Conservation (phyloP, 176 grass and related monocot genomes). For the Phyllostachys edulis region DNA sequence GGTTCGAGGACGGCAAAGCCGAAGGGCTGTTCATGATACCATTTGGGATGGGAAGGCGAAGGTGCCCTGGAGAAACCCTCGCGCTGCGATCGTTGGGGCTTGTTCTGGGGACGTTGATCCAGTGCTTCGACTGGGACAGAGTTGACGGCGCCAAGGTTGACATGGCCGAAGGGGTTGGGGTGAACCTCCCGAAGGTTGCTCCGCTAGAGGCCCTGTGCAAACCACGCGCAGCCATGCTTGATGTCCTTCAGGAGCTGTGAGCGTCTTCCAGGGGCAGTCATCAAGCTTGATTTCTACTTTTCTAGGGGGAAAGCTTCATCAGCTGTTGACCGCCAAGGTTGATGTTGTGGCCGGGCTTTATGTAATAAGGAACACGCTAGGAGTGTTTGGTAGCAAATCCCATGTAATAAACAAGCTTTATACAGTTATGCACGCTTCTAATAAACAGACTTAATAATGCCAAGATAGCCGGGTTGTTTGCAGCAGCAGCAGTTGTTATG, state of each 20-base stretch:
- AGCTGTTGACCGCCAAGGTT: no score
- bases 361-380: no score
- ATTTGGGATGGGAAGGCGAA: constrained; percentile 54
- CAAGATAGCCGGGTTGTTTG: no score
- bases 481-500: no score
- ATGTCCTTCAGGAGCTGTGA: constrained; percentile 10
- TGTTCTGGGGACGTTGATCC: constrained; percentile 43
- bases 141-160: constrained; percentile 31
- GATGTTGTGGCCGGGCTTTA: no score
- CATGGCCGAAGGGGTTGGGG: constrained; percentile 32
- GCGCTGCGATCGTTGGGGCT: constrained; percentile 5
- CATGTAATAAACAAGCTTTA: no score
- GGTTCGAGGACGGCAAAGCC: constrained; percentile 26
- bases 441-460: no score
- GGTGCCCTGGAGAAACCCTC: constrained; percentile 47
- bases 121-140: constrained; percentile 54
- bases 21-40: constrained; percentile 20
- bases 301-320: no score
- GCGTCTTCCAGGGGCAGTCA: no score
- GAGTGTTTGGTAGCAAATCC: no score
- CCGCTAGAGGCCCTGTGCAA: constrained; percentile 19
- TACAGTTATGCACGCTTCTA: no score
- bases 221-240: background rate
- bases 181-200: constrained; percentile 12
- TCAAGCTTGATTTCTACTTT: no score